Percentiles rank a stretch among this genome's conserved stretches.
Conservation (phyloP, 495 filamentous ascomycete genomes). For the Penicillium goetzii region DNA sequence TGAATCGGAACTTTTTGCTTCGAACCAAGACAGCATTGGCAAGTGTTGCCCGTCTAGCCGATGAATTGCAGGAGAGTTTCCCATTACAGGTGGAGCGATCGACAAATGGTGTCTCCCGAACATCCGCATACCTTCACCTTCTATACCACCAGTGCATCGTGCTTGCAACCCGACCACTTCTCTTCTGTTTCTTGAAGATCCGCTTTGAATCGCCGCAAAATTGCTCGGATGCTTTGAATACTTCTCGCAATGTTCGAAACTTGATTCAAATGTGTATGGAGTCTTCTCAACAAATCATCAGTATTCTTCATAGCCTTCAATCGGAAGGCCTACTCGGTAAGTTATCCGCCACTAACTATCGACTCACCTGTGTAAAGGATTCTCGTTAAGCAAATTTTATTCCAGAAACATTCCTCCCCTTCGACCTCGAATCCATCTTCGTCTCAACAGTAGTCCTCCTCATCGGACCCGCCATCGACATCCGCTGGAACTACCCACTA, state of each 20-base stretch:
- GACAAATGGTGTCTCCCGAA: conserved; percentile 42
- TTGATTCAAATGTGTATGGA: conserved; percentile 48
- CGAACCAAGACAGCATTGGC: conserved; percentile 46
- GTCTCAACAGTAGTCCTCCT: conserved; percentile 44
- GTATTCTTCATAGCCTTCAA: conserved; percentile 42
- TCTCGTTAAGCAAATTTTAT: background rate
- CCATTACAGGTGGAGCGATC: conserved; percentile 38
- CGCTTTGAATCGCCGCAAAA: conserved; percentile 36
- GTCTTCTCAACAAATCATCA: conserved; percentile 46
- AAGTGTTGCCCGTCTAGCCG: conserved; percentile 42
- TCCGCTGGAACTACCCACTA: conserved; percentile 27
- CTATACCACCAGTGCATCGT: conserved; percentile 52
- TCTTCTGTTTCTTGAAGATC: conserved; percentile 45
- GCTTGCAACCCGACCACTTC: conserved; percentile 44
- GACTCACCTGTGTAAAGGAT: background rate
- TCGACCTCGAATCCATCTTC: conserved; percentile 49
- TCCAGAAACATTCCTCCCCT: conserved; percentile 50
- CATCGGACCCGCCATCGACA: conserved; percentile 39
- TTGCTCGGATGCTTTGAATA: conserved; percentile 32
- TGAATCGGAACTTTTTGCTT: conserved; percentile 44
- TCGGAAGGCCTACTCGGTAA: conserved; percentile 47
- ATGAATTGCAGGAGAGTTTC: conserved; percentile 41
- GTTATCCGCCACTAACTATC: background rate
- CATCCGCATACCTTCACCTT: conserved; percentile 49
- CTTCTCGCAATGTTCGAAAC: conserved; percentile 36